phyloP scores from a whole-genome alignment of 2,329 filamentous ascomycete species.

The Nothophoma quercina region DNA sequence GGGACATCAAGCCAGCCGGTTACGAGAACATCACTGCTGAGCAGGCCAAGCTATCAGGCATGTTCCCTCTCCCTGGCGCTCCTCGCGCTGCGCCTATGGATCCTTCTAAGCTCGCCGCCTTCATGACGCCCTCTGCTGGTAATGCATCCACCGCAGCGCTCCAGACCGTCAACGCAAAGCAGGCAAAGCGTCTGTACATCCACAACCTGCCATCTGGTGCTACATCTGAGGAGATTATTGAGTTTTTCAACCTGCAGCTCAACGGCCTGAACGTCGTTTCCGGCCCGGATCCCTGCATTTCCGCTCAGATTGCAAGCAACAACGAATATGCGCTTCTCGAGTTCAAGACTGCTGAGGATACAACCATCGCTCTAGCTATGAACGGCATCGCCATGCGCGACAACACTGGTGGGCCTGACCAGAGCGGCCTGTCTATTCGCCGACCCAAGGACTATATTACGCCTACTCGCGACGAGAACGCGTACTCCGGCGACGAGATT shows the following conservation, averaged over 20 bases:
- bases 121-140: constrained; percentile 88
- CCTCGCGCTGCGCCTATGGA: constrained; percentile 96
- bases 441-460: constrained; percentile 98
- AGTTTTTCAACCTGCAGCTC: constrained; percentile 95
- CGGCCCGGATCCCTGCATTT: constrained; percentile 81
- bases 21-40: constrained; percentile 99
- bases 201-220: constrained; percentile 78
- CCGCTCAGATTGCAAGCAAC: constrained; percentile 82
- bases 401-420: constrained; percentile 60
- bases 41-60: constrained; percentile 96
- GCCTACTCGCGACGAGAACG: constrained; percentile 69
- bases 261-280: constrained; percentile 95
- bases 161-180: constrained; percentile 90
- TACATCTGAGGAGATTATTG: constrained; percentile 77
- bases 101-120: constrained; percentile 88
- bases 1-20: constrained; percentile 98
- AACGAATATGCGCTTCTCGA: constrained; percentile 84
- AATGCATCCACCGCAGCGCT: constrained; percentile 77
- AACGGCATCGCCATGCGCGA: constrained; percentile 87
- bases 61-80: constrained; percentile 97
- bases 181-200: constrained; percentile 89
- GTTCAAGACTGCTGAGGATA: constrained; percentile 85
- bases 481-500: constrained; percentile 78
- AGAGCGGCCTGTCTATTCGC: constrained; percentile 73
- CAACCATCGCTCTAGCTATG: constrained; percentile 88